Base-by-base conservation (phyloP, 1,284 basidiomycete species). In the Thecaphora thlaspeos region DNA sequence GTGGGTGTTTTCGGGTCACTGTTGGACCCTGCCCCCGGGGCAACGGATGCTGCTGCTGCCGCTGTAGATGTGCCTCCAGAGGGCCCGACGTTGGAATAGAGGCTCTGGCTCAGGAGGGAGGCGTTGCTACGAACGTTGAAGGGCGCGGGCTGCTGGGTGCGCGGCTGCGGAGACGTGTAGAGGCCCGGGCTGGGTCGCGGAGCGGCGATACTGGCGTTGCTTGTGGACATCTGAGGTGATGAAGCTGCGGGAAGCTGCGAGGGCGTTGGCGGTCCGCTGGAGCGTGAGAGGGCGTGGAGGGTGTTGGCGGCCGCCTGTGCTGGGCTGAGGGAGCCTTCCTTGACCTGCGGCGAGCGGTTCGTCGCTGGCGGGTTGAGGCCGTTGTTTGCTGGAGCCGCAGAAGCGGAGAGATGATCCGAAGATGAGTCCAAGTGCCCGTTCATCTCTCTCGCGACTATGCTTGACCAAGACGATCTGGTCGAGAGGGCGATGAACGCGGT, bases 101-200 rank as follows among this genome's bases (percentile, higher is more conserved):
- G 37, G 41, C 61, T 64, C 43, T 57, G 61, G 21, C 51, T 58
- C 23, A 63, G 34, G 36, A 55, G 48, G 14, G 61, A 34, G 5
- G 42, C 26, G n/a, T 32, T 56, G 30, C 51, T 22, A 8, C 56
- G 52, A 14, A 43, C 47, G 32, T 57, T 54, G 44, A 41, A 45
- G 9, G 51, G 32, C 11, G 32, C 5, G 4, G 32, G 32, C 32
- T 34, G 32, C 32, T 34, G 32, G 32, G 32, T 14, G 32, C 32
- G 32, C 5, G 32, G 7, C 12, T 34, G 32, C 32, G 32, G 15
- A 3, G 32, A 34, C 4, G 32, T 4, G 32, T 34, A 34, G 32
- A 34, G 32, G 11, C 10, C 32, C 15, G 32, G 17, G 32, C 11
- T 17, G 7, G 32, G 32, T 34, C 32, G 32, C 10, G 32, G n/a